phyloP scores from a whole-genome alignment of 2,329 filamentous ascomycete species.

The Penicillium sp. region DNA sequence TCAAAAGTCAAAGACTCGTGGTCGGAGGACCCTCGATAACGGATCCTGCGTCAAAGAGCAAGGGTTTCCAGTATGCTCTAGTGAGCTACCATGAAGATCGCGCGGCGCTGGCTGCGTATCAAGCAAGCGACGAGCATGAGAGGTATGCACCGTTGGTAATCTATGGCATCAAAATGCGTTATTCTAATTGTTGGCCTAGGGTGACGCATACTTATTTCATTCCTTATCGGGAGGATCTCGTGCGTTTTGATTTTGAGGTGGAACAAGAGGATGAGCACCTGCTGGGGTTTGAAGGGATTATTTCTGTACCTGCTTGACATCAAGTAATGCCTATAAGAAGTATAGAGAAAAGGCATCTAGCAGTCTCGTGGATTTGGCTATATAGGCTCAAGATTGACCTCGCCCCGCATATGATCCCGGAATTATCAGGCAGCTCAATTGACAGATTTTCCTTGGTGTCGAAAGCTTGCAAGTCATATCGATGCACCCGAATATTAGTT shows the following conservation, averaged over 20 bases:
- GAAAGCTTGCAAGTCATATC: too few species aligned
- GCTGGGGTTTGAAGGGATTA: constrained; percentile 14
- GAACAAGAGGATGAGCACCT: constrained; percentile 37
- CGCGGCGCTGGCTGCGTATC: constrained; percentile 53
- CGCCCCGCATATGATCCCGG: too few species aligned
- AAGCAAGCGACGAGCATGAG: constrained; percentile 56
- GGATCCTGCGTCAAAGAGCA: constrained; percentile 54
- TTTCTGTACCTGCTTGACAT: not conserved
- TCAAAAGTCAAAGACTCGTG: constrained; percentile 52
- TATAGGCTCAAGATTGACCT: too few species aligned
- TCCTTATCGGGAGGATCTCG: constrained; percentile 57
- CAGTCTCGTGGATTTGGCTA: too few species aligned
- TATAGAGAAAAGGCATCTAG: not conserved
- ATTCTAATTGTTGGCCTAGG: constrained; percentile 32
- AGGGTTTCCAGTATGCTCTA: constrained; percentile 56
- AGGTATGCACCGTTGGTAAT: constrained; percentile 33
- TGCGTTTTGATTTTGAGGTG: constrained; percentile 57
- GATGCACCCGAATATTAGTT: too few species aligned
- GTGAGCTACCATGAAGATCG: constrained; percentile 55
- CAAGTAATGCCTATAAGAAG: not conserved
- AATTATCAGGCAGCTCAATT: too few species aligned
- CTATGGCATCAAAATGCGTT: not conserved
- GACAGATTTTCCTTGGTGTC: too few species aligned
- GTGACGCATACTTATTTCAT: constrained; percentile 56
- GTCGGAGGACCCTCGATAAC: constrained; percentile 59